These are phyloP conservation scores for Aspergillus pseudonomiae DNA, from an alignment of 2,329 filamentous ascomycete genomes.

Conservation along the genomic window DNA sequence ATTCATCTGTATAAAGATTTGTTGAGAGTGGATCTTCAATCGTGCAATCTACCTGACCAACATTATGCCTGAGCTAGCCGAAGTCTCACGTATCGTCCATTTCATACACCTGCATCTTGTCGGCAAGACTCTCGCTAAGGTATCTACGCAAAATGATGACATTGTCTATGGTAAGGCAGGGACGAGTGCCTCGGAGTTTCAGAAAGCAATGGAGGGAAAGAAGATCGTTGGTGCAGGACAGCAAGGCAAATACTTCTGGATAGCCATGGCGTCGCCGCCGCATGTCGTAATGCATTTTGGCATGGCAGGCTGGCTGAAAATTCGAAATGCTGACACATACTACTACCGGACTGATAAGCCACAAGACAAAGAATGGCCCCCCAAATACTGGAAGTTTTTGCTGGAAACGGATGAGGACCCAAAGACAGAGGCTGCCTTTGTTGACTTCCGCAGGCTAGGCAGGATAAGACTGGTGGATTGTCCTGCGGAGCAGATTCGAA, in stretches of 20 bases:
- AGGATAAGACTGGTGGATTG: constrained; percentile 83
- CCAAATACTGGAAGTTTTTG: constrained; percentile 85
- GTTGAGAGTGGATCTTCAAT: background rate
- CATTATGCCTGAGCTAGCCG: constrained; percentile 53
- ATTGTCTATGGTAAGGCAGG: constrained; percentile 92
- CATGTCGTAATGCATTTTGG: constrained; percentile 91
- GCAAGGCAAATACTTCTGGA: constrained; percentile 97
- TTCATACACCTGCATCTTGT: constrained; percentile 82
- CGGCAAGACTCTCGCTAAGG: constrained; percentile 74
- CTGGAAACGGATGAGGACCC: constrained; percentile 65
- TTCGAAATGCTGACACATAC: constrained; percentile 74
- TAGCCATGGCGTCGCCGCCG: constrained; percentile 75
- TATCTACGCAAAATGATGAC: constrained; percentile 74
- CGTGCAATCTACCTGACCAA: background rate
- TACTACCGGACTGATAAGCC: constrained; percentile 72
- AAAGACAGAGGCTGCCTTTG: constrained; percentile 74
- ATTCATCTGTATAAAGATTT: background rate
- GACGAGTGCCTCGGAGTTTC: constrained; percentile 74
- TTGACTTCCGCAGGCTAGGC: constrained; percentile 77
- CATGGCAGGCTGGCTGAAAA: constrained; percentile 81
- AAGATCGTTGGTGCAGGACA: constrained; percentile 72
- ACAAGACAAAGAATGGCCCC: constrained; percentile 75
- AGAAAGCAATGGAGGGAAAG: constrained; percentile 73
- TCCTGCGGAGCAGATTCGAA: constrained; percentile 72
- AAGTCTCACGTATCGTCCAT: constrained; percentile 83